A percentile compares a stretch with the other conserved stretches of the same genome.
These are phyloP conservation scores for Botrytis galanthina DNA, from an alignment of 2,329 filamentous ascomycete species.

Conservation along the genomic window DNA sequence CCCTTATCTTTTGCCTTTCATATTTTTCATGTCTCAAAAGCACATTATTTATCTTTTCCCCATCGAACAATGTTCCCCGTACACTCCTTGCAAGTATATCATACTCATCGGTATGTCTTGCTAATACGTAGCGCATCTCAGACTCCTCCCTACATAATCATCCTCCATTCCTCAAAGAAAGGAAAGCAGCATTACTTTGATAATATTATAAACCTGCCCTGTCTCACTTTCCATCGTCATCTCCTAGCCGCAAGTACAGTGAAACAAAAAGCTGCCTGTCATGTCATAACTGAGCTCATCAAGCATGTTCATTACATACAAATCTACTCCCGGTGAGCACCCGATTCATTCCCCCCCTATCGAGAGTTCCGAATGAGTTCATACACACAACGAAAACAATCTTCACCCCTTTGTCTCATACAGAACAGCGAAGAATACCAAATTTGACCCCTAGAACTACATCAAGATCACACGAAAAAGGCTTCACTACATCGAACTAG, in stretches of 20 bases:
- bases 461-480: neutral
- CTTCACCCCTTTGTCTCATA: neutral
- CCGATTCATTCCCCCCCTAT: neutral
- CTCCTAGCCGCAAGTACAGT: neutral
- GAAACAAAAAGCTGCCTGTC: neutral
- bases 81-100: neutral
- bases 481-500: neutral
- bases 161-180: neutral
- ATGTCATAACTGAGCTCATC: neutral
- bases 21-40: neutral
- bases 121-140: neutral
- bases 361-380: neutral
- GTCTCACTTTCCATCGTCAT: neutral
- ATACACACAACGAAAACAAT: neutral
- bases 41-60: neutral
- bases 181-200: neutral
- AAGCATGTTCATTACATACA: neutral
- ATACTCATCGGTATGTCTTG: neutral
- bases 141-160: neutral
- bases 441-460: neutral
- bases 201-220: neutral
- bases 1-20: neutral
- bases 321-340: neutral
- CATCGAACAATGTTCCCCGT: no score
- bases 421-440: neutral